Evolutionary conservation across 495 filamentous ascomycete genomes (phyloP).

Genomic region (Xylona heveae): DNA sequence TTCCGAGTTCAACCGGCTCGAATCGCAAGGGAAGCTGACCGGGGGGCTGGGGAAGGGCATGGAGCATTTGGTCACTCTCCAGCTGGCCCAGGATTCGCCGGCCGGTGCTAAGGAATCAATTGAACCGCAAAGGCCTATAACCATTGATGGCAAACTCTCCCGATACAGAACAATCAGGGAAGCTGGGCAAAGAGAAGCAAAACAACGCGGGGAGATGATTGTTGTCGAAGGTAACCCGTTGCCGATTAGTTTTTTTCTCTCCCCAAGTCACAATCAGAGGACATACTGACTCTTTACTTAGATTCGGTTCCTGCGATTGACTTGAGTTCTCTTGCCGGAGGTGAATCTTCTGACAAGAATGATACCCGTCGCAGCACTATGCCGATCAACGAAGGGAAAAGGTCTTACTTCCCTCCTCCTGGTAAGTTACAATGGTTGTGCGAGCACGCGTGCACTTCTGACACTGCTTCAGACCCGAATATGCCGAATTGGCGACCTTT

Average conservation of each 20-base stretch:
- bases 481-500: conserved; percentile 53
- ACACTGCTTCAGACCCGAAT: conserved; percentile 24
- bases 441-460: conserved; percentile 9
- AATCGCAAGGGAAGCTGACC: conserved; percentile 3
- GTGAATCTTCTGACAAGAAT: neutral
- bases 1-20: conserved; percentile 5
- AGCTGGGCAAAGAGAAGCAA: conserved; percentile 4
- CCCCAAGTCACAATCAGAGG: no score
- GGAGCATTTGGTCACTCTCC: no score
- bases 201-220: conserved; percentile 2
- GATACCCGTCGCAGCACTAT: neutral
- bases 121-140: neutral
- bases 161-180: conserved; percentile 2
- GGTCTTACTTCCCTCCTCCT: conserved; percentile 10
- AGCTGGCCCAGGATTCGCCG: neutral
- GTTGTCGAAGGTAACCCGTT: conserved; percentile 4
- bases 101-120: neutral
- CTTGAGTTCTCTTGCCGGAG: conserved; percentile 3
- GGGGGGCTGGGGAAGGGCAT: conserved; percentile 5
- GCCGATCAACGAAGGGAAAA: conserved; percentile 4
- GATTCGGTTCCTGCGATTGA: conserved; percentile 2
- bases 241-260: neutral
- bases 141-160: neutral
- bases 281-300: neutral
- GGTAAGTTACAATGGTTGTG: conserved; percentile 2